Percentiles rank a stretch among this genome's conserved stretches.
phyloP scores from a whole-genome alignment of 192 early-diverging fungal species.

The Spinellus fusiger region DNA sequence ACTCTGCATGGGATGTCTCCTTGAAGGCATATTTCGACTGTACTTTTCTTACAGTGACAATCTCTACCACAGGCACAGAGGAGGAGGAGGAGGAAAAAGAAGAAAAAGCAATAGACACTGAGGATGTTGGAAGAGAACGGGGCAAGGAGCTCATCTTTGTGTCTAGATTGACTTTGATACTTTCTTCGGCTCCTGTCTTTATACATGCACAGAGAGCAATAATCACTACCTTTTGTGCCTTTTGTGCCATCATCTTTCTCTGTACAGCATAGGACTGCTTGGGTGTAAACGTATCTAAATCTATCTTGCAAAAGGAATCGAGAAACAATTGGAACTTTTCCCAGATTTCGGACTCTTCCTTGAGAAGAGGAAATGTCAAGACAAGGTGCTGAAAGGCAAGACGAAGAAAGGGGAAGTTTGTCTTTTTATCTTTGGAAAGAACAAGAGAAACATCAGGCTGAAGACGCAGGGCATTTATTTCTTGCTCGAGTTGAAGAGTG shows the following conservation, averaged over 20 bases:
- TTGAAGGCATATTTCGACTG: constrained; percentile 32
- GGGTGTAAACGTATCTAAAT: constrained; percentile 20
- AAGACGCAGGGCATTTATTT: constrained; percentile 23
- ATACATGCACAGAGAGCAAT: constrained; percentile 26
- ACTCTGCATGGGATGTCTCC: constrained; percentile 37
- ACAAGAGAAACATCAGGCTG: constrained; percentile 18
- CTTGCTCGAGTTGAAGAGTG: constrained; percentile 36
- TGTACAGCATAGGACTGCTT: constrained; percentile 5
- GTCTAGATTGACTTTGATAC: constrained; percentile 10
- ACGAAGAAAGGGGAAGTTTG: constrained; percentile 38
- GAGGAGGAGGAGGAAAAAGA: neutral
- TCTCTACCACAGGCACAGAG: constrained; percentile 24
- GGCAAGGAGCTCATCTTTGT: no score
- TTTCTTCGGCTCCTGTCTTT: constrained; percentile 26
- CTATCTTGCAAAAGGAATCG: constrained; percentile 35
- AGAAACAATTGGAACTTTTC: constrained; percentile 39
- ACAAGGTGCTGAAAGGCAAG: constrained; percentile 39
- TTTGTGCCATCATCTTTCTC: constrained; percentile 21
- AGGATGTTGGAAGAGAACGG: neutral
- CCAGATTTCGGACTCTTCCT: constrained; percentile 37
- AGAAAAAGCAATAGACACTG: neutral
- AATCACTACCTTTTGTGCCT: constrained; percentile 17
- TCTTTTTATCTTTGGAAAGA: constrained; percentile 22
- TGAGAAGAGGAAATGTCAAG: constrained; percentile 46
- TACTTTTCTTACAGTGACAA: constrained; percentile 37